phyloP scores from a whole-genome alignment of 1,284 basidiomycete genomes.

The Ustilago hordei region DNA sequence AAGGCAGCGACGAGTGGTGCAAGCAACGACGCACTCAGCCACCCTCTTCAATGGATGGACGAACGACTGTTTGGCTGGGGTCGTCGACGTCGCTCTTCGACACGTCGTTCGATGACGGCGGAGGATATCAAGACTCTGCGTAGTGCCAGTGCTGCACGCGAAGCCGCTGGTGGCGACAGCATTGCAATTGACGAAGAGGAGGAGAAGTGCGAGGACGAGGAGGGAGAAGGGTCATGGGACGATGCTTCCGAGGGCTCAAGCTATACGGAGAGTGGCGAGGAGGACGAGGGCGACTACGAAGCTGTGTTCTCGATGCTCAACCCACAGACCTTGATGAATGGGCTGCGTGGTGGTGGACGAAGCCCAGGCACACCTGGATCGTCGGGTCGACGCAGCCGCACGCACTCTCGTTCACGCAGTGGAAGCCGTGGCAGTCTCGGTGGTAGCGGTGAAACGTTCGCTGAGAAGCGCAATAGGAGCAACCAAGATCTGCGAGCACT shows the following conservation, averaged over 20 bases:
- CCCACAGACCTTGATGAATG: slow-evolving; percentile 30
- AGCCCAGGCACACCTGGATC: slow-evolving; percentile 50
- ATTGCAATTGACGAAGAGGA: slow-evolving; percentile 34
- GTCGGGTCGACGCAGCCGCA: slow-evolving; percentile 34
- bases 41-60: slow-evolving; percentile 79
- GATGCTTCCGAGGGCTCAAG: slow-evolving; percentile 43
- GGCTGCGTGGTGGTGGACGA: slow-evolving; percentile 35
- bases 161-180: slow-evolving; percentile 7
- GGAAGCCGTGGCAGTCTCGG: slow-evolving; percentile 48
- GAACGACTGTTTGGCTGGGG: slow-evolving; percentile 91
- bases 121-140: slow-evolving; percentile 45
- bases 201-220: slow-evolving; percentile 29
- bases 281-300: slow-evolving; percentile 66
- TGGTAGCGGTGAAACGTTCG: slow-evolving; percentile 54
- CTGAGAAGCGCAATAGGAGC: slow-evolving; percentile 62
- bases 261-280: slow-evolving; percentile 47
- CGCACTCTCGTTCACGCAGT: slow-evolving; percentile 56
- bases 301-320: slow-evolving; percentile 65
- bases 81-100: slow-evolving; percentile 40
- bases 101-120: slow-evolving; percentile 45
- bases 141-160: slow-evolving; percentile 20
- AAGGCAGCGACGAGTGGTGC: slow-evolving; percentile 42
- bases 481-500: slow-evolving; percentile 58
- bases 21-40: slow-evolving; percentile 57
- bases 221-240: slow-evolving; percentile 41